These are phyloP conservation scores for Aphanomyces cochlioides DNA, from an alignment of 352 stramenopile species.

Conservation along the genomic window DNA sequence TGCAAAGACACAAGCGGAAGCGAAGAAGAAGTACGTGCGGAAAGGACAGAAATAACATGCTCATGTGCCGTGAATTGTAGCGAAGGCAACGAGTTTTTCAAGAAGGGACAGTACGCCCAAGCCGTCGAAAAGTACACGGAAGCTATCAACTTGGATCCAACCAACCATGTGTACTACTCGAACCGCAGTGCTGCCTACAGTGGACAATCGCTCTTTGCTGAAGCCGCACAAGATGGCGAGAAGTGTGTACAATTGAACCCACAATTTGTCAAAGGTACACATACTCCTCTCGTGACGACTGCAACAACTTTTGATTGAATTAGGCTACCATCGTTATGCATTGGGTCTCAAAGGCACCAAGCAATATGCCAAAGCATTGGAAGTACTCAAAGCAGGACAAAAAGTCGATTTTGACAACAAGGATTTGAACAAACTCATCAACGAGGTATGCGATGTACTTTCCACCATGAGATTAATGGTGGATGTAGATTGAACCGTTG, in stretches of 20 bases:
- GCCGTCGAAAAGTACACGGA: constrained; percentile 93
- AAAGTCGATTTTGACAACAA: constrained; percentile 82
- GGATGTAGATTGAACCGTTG: constrained; percentile 69
- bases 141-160: constrained; percentile 82
- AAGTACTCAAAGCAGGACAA: constrained; percentile 66
- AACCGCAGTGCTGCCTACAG: constrained; percentile 85
- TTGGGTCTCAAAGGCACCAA: constrained; percentile 87
- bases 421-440: constrained; percentile 45
- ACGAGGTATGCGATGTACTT: not conserved
- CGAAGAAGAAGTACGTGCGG: constrained; percentile 33
- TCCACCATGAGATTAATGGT: not conserved
- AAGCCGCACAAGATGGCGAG: constrained; percentile 83
- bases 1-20: constrained; percentile 29
- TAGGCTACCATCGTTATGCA: constrained; percentile 91
- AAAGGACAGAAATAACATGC: not conserved
- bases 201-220: constrained; percentile 59
- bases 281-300: not conserved
- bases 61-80: constrained; percentile 32
- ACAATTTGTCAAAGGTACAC: constrained; percentile 89
- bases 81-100: constrained; percentile 95
- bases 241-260: constrained; percentile 90
- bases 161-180: constrained; percentile 92
- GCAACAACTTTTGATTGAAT: not conserved
- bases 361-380: constrained; percentile 74
- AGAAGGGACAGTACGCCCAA: constrained; percentile 80